phyloP scores from a whole-genome alignment of 2,329 filamentous ascomycete species.

The Penicillium sp. region DNA sequence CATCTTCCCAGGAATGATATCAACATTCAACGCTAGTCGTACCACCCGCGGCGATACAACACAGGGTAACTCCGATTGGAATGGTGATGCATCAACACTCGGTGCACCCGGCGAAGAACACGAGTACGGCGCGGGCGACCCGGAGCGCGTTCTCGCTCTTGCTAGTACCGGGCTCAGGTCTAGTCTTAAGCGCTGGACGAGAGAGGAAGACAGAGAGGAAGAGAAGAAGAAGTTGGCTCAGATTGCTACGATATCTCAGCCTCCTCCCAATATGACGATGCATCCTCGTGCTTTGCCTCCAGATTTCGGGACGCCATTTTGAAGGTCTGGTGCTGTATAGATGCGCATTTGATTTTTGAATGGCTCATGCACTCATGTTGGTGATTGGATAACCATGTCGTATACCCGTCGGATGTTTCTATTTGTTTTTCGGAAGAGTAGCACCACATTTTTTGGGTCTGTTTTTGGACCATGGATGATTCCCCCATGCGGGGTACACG shows the following conservation, averaged over 20 bases:
- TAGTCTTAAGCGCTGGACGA: conserved; percentile 12
- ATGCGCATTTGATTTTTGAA: not conserved
- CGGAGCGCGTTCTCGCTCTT: conserved; percentile 25
- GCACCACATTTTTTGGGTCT: not conserved
- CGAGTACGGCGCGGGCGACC: conserved; percentile 26
- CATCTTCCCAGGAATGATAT: conserved; percentile 31
- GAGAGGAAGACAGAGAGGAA: conserved; percentile 18
- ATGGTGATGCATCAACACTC: conserved; percentile 27
- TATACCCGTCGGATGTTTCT: not conserved
- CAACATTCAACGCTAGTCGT: conserved; percentile 22
- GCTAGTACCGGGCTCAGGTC: conserved; percentile 12
- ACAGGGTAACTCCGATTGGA: conserved; percentile 27
- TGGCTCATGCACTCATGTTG: not conserved
- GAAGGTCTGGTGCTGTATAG: not conserved
- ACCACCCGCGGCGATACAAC: conserved; percentile 17
- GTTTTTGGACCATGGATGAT: not conserved
- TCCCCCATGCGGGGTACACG: not conserved
- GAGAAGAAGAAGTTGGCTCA: conserved; percentile 6
- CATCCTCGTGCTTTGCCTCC: not conserved
- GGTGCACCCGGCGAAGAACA: conserved; percentile 29
- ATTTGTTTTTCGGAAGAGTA: not conserved
- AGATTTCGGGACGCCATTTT: not conserved
- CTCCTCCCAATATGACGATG: not conserved
- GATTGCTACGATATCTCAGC: conserved; percentile 5
- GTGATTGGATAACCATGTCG: not conserved